Conservation (phyloP, 73 alveolate genomes). For the Paramecium sonneborni region DNA sequence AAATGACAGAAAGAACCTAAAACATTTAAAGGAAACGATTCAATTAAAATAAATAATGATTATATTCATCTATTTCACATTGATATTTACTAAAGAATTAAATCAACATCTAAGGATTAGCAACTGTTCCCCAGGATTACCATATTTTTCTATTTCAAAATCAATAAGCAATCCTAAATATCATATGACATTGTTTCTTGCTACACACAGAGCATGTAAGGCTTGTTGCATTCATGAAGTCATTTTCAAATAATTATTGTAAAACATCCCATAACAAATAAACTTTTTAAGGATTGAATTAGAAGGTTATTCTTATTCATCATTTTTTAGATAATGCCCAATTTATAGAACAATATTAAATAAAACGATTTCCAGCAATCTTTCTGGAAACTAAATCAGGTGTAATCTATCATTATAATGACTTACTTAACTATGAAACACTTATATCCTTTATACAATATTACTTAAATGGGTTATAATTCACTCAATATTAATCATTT, state of each 20-base stretch:
- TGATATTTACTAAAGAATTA: conserved; percentile 5
- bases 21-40: background rate
- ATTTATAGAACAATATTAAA: background rate
- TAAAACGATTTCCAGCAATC: background rate
- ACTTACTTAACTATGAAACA: background rate
- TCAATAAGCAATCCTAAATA: too few species aligned
- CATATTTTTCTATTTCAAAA: background rate
- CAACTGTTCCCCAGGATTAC: background rate
- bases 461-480: background rate
- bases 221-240: background rate
- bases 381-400: background rate
- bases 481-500: background rate
- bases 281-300: background rate
- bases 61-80: background rate
- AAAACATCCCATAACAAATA: background rate
- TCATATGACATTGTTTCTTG: background rate
- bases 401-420: background rate
- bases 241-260: background rate
- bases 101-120: background rate
- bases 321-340: background rate
- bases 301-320: background rate
- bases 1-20: background rate
- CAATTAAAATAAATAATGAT: background rate
- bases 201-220: background rate
- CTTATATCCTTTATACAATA: too few species aligned